Conservation (phyloP, 2,329 filamentous ascomycete species). For the Pestalotiopsis sp. region DNA sequence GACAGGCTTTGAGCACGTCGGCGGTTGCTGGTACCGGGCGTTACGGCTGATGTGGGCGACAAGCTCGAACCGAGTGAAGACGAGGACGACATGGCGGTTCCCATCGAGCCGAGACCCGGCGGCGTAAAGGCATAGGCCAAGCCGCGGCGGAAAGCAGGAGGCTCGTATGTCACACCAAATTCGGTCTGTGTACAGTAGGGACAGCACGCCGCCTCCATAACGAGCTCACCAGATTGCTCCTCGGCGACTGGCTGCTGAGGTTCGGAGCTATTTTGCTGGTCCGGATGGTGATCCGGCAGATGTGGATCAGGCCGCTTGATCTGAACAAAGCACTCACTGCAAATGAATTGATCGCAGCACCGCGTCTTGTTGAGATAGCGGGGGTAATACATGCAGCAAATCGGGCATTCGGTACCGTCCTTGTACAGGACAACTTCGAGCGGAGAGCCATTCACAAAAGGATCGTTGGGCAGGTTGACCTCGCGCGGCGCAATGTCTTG, state of each 20-base stretch:
- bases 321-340: conserved; percentile 98
- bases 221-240: conserved; percentile 66
- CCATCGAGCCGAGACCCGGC: conserved; percentile 50
- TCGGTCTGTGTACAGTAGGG: conserved; percentile 95
- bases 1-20: conserved; percentile 67
- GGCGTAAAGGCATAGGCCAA: conserved; percentile 67
- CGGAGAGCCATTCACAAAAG: conserved; percentile 91
- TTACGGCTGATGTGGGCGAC: conserved; percentile 42
- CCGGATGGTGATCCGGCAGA: conserved; percentile 70
- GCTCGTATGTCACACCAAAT: conserved; percentile 93
- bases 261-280: conserved; percentile 33
- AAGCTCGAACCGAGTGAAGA: conserved; percentile 72
- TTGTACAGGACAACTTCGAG: conserved; percentile 95
- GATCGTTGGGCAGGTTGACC: conserved; percentile 77
- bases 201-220: conserved; percentile 89
- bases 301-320: conserved; percentile 85
- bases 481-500: conserved; percentile 77
- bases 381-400: conserved; percentile 95
- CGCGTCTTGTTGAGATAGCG: conserved; percentile 92
- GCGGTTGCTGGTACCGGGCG: conserved; percentile 37
- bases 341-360: conserved; percentile 95
- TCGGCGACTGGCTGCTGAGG: conserved; percentile 42
- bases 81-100: conserved; percentile 82
- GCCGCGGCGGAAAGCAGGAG: conserved; percentile 86
- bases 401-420: conserved; percentile 86